A percentile compares a stretch with the other conserved stretches of the same genome.
These are phyloP conservation scores for Polytrichum commune DNA, from an alignment of 225 moss, liverwort and hornwort genomes.

Conservation along the genomic window DNA sequence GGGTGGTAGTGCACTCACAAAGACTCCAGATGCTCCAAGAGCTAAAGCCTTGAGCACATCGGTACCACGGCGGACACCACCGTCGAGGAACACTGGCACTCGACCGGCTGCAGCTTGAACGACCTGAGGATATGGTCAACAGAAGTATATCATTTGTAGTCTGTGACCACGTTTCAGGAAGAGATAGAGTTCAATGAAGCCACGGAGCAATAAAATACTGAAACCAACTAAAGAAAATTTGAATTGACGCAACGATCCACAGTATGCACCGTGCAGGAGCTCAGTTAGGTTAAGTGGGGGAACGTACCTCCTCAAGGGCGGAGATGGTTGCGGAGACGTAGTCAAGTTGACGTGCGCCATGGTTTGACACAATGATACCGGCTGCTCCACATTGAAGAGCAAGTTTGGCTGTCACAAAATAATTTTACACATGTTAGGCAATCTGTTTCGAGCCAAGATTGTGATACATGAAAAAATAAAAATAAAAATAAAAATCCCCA, in stretches of 20 bases:
- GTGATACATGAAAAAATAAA: neutral
- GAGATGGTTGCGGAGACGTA: slow-evolving; percentile 65
- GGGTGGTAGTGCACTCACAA: slow-evolving; percentile 41
- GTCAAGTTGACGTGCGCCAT: slow-evolving; percentile 80
- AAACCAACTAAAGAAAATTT: neutral
- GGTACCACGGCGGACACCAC: slow-evolving; percentile 85
- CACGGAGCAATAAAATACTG: neutral
- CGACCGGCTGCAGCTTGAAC: slow-evolving; percentile 69
- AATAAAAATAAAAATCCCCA: neutral
- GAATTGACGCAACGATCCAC: neutral
- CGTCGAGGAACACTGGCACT: slow-evolving; percentile 78
- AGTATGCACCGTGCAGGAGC: neutral
- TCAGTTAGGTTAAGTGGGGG: neutral
- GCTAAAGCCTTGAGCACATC: slow-evolving; percentile 87
- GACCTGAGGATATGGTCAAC: slow-evolving; percentile 30
- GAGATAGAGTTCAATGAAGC: neutral
- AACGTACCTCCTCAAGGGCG: slow-evolving; percentile 71
- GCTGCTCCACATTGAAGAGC: slow-evolving; percentile 61
- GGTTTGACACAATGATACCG: slow-evolving; percentile 88
- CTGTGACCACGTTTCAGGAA: neutral
- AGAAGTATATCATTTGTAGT: neutral
- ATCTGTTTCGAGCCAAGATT: too few relatives aligned
- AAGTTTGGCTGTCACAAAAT: slow-evolving; percentile 50
- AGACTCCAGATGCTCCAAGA: slow-evolving; percentile 76
- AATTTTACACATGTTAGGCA: neutral